These are phyloP conservation scores for Chlorella ohadii DNA, from an alignment of 139 green algal genomes.

Conservation along the genomic window DNA sequence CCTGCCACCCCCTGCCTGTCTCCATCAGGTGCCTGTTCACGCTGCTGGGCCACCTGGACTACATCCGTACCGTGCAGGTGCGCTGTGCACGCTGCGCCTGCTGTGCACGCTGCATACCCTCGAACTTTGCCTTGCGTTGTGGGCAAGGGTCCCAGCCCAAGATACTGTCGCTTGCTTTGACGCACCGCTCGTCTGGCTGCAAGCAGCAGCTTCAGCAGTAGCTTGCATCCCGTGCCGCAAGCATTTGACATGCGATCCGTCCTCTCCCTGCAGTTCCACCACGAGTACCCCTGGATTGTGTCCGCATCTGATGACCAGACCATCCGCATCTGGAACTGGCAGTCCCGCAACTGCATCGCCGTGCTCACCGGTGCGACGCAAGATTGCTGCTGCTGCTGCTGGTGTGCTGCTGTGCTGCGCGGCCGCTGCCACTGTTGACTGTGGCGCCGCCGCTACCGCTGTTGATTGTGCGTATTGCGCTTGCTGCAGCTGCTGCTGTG, in stretches of 20 bases:
- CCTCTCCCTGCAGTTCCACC: constrained; percentile 87
- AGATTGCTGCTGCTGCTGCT: neutral
- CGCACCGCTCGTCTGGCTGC: too few relatives aligned
- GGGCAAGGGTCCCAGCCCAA: too few relatives aligned
- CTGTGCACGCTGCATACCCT: neutral
- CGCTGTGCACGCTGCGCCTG: neutral
- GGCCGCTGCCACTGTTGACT: too few relatives aligned
- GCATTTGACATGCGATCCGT: too few relatives aligned
- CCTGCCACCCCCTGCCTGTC: neutral
- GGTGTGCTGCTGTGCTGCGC: too few relatives aligned
- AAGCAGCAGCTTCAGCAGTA: too few relatives aligned
- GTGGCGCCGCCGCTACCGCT: too few relatives aligned
- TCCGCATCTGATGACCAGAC: constrained; percentile 97
- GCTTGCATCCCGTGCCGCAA: too few relatives aligned
- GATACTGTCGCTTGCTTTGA: too few relatives aligned
- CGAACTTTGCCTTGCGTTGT: too few relatives aligned
- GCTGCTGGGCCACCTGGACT: constrained; percentile 98
- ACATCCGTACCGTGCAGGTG: constrained; percentile 97
- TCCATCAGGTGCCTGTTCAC: constrained; percentile 93
- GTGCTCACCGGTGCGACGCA: constrained; percentile 84
- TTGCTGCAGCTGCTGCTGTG: too few relatives aligned
- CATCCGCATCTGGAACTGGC: constrained; percentile 99
- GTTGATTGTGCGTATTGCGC: too few relatives aligned
- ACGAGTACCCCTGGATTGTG: constrained; percentile 99
- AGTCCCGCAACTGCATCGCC: constrained; percentile 93